Conservation (phyloP, 371 early-diverging fungal genomes). For the Rhizopus stolonifer region DNA sequence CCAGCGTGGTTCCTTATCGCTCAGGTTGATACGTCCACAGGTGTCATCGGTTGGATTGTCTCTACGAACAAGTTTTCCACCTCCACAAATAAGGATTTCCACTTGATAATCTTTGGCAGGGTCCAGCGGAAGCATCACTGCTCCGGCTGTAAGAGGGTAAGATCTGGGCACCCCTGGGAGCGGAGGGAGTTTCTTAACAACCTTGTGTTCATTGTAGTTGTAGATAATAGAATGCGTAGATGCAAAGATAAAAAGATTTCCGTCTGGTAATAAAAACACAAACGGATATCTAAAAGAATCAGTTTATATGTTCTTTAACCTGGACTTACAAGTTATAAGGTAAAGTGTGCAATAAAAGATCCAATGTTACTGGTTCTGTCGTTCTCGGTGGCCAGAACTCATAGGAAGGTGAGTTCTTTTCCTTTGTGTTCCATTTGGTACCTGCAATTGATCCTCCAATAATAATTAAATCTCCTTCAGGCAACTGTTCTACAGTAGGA, state of each 20-base stretch:
- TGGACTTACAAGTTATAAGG: slow-evolving; percentile 61
- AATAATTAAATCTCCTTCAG: slow-evolving; percentile 59
- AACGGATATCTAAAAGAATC: slow-evolving; percentile 44
- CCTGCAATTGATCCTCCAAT: slow-evolving; percentile 59
- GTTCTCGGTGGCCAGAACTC: slow-evolving; percentile 50
- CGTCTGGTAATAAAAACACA: slow-evolving; percentile 53
- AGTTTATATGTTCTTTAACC: no score
- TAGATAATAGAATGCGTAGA: slow-evolving; percentile 53
- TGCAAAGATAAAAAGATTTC: slow-evolving; percentile 59
- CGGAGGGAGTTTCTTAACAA: slow-evolving; percentile 52
- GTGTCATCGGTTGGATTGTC: slow-evolving; percentile 37
- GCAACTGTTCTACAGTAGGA: slow-evolving; percentile 59
- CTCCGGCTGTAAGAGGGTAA: slow-evolving; percentile 63
- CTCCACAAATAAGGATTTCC: slow-evolving; percentile 66
- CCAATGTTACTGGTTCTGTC: slow-evolving; percentile 33
- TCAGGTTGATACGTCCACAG: slow-evolving; percentile 60
- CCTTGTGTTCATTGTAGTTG: slow-evolving; percentile 50
- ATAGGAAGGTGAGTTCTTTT: slow-evolving; percentile 51
- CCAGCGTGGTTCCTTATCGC: slow-evolving; percentile 53
- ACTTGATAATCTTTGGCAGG: slow-evolving; percentile 60
- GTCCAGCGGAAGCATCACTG: slow-evolving; percentile 61
- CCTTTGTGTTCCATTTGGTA: slow-evolving; percentile 51
- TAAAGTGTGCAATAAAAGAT: slow-evolving; percentile 57
- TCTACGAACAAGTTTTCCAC: slow-evolving; percentile 10
- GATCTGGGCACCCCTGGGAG: slow-evolving; percentile 60